phyloP scores from a whole-genome alignment of 139 green algal species.

The Chlorella ohadii region DNA sequence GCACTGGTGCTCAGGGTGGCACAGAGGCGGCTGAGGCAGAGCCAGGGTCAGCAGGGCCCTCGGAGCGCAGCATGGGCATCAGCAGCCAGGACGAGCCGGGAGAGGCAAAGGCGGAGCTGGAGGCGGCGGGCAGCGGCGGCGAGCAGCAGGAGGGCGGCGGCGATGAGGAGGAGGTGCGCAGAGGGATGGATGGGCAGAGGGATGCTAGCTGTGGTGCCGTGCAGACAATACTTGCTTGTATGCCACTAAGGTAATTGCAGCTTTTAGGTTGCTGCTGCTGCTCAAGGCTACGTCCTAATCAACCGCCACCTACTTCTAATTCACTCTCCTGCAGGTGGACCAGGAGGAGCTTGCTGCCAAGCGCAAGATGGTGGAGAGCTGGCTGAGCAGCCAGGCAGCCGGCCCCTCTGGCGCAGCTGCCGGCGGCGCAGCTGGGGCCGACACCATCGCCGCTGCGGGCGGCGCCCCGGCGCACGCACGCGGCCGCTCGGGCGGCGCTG shows the following conservation, averaged over 20 bases:
- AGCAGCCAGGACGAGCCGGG: neutral
- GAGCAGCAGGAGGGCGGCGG: neutral
- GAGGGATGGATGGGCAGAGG: too few relatives aligned
- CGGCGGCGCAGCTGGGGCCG: neutral
- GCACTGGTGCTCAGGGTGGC: neutral
- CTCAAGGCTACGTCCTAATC: too few relatives aligned
- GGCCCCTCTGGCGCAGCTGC: neutral
- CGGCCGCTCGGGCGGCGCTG: neutral
- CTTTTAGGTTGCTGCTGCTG: too few relatives aligned
- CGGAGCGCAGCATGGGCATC: neutral
- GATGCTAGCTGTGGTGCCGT: too few relatives aligned
- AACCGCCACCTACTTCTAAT: too few relatives aligned
- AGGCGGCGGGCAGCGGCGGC: too few relatives aligned
- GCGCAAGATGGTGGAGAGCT: neutral
- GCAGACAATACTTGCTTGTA: too few relatives aligned
- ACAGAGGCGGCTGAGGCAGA: neutral
- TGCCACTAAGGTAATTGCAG: too few relatives aligned
- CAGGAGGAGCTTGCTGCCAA: conserved; percentile 19
- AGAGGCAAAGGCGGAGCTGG: too few relatives aligned
- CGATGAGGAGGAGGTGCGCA: neutral
- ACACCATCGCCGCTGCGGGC: neutral
- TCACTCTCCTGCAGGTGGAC: neutral
- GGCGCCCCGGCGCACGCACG: neutral
- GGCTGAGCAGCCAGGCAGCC: neutral
- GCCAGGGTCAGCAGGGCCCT: too few relatives aligned